Evolutionary conservation across 345 rosid species (phyloP).

Genomic region (Eucalyptus viminalis): DNA sequence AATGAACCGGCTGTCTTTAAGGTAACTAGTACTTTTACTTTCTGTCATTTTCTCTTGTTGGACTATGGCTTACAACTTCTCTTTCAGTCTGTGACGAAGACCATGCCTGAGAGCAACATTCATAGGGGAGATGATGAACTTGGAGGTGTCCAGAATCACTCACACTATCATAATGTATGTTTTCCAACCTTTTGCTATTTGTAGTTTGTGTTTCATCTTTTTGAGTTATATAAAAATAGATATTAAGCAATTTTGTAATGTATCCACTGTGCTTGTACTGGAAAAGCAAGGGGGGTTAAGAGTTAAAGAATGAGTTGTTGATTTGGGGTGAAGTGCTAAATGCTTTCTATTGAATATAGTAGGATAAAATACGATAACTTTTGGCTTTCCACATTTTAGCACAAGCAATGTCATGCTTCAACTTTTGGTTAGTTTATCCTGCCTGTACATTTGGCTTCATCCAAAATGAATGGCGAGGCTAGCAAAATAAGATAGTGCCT

Average conservation of each 20-base stretch:
- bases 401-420: not conserved
- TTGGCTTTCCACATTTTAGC: not conserved
- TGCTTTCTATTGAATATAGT: not conserved
- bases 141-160: constrained; percentile 76
- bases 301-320: not conserved
- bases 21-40: constrained; percentile 14
- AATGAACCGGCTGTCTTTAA: constrained; percentile 88
- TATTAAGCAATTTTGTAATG: not conserved
- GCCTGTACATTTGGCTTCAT: not conserved
- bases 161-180: constrained; percentile 82
- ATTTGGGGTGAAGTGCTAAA: not conserved
- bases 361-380: not conserved
- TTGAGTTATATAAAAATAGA: not conserved
- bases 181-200: not conserved
- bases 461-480: not conserved
- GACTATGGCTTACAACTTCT: not conserved
- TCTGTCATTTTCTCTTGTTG: not conserved
- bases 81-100: constrained; percentile 74
- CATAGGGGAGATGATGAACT: constrained; percentile 74
- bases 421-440: not conserved
- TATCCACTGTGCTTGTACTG: not conserved
- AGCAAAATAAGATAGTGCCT: not conserved
- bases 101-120: constrained; percentile 83
- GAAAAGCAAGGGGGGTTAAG: not conserved
- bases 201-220: not conserved